Percentiles rank a stretch among this genome's conserved stretches.
Evolutionary conservation across 1,139 yeast species (phyloP).

Genomic region (Zygosaccharomyces pseudobailii): DNA sequence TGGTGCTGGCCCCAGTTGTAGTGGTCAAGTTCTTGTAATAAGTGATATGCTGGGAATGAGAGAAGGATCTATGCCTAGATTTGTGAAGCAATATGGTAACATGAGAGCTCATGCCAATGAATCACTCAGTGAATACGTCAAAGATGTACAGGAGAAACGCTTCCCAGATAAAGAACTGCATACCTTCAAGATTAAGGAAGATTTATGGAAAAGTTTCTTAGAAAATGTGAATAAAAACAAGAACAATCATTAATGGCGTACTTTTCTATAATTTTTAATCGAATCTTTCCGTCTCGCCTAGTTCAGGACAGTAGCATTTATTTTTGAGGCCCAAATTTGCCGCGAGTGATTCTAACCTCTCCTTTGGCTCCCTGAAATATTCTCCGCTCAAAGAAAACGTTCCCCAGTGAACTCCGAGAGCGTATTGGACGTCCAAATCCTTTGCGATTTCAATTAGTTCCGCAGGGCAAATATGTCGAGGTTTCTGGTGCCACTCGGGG

Average conservation of each 20-base stretch:
- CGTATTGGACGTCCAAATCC: slow-evolving; percentile 54
- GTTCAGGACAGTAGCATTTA: slow-evolving; percentile 46
- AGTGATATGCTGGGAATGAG: slow-evolving; percentile 80
- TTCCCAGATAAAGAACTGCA: slow-evolving; percentile 66
- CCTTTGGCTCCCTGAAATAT: slow-evolving; percentile 78
- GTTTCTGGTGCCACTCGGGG: slow-evolving; percentile 91
- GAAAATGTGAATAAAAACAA: slow-evolving; percentile 7
- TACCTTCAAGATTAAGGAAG: slow-evolving; percentile 67
- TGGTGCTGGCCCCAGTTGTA: slow-evolving; percentile 83
- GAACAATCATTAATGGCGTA: neutral
- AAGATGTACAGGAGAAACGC: slow-evolving; percentile 48
- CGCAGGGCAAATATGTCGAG: slow-evolving; percentile 79
- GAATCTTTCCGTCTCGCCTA: slow-evolving; percentile 48
- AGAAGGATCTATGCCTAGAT: slow-evolving; percentile 58
- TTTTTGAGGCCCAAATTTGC: slow-evolving; percentile 32
- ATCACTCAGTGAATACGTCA: slow-evolving; percentile 51
- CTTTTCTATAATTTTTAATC: slow-evolving; percentile 15
- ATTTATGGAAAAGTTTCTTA: slow-evolving; percentile 50
- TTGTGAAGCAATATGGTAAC: slow-evolving; percentile 66
- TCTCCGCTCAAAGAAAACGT: slow-evolving; percentile 87
- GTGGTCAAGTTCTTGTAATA: slow-evolving; percentile 89
- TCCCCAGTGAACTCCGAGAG: slow-evolving; percentile 95
- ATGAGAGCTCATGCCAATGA: slow-evolving; percentile 46
- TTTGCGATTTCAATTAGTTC: slow-evolving; percentile 68
- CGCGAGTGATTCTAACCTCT: slow-evolving; percentile 40